Evolutionary conservation across 305 asterid genomes (phyloP).

Genomic region (Fraxinus angustifolia): DNA sequence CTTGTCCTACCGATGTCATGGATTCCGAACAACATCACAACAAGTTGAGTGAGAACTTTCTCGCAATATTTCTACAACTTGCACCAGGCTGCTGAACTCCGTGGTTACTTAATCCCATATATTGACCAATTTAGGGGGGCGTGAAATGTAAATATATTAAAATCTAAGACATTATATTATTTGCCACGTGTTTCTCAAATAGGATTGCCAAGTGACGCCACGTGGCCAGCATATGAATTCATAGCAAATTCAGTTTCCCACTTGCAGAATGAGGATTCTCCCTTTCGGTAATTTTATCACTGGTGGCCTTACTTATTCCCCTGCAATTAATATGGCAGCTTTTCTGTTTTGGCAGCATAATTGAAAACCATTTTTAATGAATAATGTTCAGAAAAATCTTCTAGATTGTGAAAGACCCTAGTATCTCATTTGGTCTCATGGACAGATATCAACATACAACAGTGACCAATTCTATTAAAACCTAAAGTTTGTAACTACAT

Average conservation of each 20-base stretch:
- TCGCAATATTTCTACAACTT: neutral
- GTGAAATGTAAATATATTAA: neutral
- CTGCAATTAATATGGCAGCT: neutral
- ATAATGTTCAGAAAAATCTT: neutral
- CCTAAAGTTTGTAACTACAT: neutral
- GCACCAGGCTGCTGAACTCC: neutral
- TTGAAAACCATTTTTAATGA: neutral
- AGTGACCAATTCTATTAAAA: neutral
- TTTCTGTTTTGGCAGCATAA: neutral
- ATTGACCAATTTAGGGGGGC: neutral
- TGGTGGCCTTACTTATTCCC: neutral
- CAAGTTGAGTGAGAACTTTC: neutral
- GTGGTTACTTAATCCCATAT: neutral
- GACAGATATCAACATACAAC: neutral
- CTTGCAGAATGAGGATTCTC: slow-evolving; percentile 11
- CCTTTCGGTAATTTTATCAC: neutral
- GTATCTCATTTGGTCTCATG: neutral
- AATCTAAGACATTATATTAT: neutral
- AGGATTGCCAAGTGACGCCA: neutral
- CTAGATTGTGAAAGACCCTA: neutral
- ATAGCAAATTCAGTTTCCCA: neutral
- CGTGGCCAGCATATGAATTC: neutral
- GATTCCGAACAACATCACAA: neutral
- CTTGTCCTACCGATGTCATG: neutral
- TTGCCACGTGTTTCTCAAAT: neutral